phyloP scores from a whole-genome alignment of 2,329 filamentous ascomycete species.

The Pseudogymnoascus pannorum region DNA sequence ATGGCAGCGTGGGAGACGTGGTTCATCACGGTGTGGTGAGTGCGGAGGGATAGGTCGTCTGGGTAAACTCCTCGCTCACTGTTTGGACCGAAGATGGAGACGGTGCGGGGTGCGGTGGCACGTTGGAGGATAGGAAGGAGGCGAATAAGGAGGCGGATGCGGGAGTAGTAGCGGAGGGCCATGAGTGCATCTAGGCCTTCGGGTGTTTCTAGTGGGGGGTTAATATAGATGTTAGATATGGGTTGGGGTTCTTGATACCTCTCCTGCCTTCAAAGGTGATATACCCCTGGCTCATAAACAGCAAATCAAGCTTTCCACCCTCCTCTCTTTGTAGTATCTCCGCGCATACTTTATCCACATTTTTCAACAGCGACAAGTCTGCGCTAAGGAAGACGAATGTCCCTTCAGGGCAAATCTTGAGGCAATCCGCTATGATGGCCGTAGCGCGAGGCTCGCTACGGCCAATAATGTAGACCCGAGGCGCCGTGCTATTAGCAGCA shows the following conservation, averaged over 20 bases:
- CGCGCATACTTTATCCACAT: constrained; percentile 26
- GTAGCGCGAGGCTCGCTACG: constrained; percentile 26
- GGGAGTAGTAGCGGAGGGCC: constrained; percentile 29
- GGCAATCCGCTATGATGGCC: constrained; percentile 24
- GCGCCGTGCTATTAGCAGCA: neutral
- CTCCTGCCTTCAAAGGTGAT: constrained; percentile 20
- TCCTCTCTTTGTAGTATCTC: constrained; percentile 25
- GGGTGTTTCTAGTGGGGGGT: constrained; percentile 22
- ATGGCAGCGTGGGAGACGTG: constrained; percentile 27
- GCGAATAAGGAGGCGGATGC: constrained; percentile 25
- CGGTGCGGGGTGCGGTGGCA: constrained; percentile 18
- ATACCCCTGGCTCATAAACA: constrained; percentile 28
- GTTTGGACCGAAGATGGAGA: constrained; percentile 30
- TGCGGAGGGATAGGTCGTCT: constrained; percentile 26
- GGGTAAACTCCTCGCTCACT: constrained; percentile 24
- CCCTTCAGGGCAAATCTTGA: constrained; percentile 24
- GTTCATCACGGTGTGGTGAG: constrained; percentile 24
- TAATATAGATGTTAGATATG: neutral
- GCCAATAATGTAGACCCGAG: constrained; percentile 30
- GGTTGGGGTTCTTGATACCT: constrained; percentile 13
- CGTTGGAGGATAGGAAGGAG: constrained; percentile 25
- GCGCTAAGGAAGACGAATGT: constrained; percentile 29
- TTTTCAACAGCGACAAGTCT: constrained; percentile 26
- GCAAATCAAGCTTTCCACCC: constrained; percentile 27
- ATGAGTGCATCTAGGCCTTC: constrained; percentile 28